phyloP scores from a whole-genome alignment of 2,329 filamentous ascomycete species.

The Fusarium papillatum region DNA sequence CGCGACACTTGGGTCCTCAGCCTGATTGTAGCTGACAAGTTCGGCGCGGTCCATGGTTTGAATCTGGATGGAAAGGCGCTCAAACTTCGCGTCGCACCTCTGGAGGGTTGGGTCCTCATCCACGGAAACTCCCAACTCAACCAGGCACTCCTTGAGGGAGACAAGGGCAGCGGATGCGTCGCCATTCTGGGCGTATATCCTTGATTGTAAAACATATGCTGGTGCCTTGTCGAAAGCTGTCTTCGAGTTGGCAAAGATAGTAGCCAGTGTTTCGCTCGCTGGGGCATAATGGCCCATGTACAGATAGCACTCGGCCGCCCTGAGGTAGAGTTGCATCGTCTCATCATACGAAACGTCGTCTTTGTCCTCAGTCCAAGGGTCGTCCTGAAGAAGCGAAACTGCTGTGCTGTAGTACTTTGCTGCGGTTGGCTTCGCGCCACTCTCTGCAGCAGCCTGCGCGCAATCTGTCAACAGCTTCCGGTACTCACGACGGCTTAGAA shows the following conservation, averaged over 20 bases:
- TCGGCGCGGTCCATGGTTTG: constrained; percentile 66
- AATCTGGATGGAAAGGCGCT: constrained; percentile 71
- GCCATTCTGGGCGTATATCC: constrained; percentile 82
- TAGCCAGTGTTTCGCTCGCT: constrained; percentile 76
- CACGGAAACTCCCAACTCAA: constrained; percentile 76
- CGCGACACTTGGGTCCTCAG: constrained; percentile 66
- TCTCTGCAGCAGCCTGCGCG: constrained; percentile 83
- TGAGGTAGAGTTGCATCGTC: constrained; percentile 83
- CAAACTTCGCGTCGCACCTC: constrained; percentile 83
- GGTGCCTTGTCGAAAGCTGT: constrained; percentile 85
- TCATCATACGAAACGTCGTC: constrained; percentile 89
- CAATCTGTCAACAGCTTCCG: constrained; percentile 84
- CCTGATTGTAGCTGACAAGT: constrained; percentile 58
- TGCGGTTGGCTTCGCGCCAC: constrained; percentile 85
- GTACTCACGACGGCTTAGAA: constrained; percentile 74
- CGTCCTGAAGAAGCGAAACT: constrained; percentile 81
- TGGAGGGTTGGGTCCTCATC: constrained; percentile 78
- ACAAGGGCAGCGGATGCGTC: constrained; percentile 78
- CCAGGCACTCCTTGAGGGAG: constrained; percentile 78
- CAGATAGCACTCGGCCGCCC: constrained; percentile 86
- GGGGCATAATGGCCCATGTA: constrained; percentile 80
- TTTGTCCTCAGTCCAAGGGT: constrained; percentile 79
- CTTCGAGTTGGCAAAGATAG: constrained; percentile 78
- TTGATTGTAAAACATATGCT: constrained; percentile 86
- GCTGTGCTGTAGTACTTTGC: constrained; percentile 86